Base-by-base conservation (phyloP, 1,284 basidiomycete genomes). In the Agroathelia rolfsii region DNA sequence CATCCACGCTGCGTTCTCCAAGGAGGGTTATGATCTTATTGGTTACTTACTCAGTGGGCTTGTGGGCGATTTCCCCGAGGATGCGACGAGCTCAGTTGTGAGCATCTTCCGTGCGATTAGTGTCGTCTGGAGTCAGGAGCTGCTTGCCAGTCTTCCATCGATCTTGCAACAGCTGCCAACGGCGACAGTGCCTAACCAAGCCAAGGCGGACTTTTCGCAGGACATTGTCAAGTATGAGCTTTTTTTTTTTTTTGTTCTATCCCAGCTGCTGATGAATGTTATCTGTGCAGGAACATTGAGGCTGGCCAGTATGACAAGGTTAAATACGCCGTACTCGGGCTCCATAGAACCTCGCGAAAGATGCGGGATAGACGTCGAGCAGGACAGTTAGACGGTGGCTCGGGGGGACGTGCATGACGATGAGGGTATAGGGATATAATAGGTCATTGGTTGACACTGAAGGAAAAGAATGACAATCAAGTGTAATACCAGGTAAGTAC, bases 1-100 rank as follows among this genome's bases (percentile, higher is more conserved):
- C 12, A 85, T 96, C 41, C 72, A 71, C 29, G 59, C 62, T 3
- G 71, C 79, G 6, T 60, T 95, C 27, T 67, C 74, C 28, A 76
- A 80, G 42, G 81, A 88, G 49, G 89, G 88, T 4, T 68, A 72
- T 36, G 69, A 75, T 41, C 65, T 96, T 14, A 56, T 83, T n/a
- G 68, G 68, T 6, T 71, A 78, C 41, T 52, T 94, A 15, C 62
- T 97, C 26, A 62, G 68, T 17, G 90, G 93, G 2, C 64, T 96
- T 11, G 76, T 90, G 3, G 76, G 78, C 18, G 78, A 84, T 38
- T 97, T 93, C 53, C 86, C 87, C 3, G 90, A 93, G 46, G 93
- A 97, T 40, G 70, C 77, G 2, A 67, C 81, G 17, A 71, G 82
- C 5, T 56, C 67, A 27, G 78, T 92, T 20, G 73, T 89, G 27